Evolutionary conservation across 108 stramenopile species (phyloP).

Genomic region (Cyclotella atomus): DNA sequence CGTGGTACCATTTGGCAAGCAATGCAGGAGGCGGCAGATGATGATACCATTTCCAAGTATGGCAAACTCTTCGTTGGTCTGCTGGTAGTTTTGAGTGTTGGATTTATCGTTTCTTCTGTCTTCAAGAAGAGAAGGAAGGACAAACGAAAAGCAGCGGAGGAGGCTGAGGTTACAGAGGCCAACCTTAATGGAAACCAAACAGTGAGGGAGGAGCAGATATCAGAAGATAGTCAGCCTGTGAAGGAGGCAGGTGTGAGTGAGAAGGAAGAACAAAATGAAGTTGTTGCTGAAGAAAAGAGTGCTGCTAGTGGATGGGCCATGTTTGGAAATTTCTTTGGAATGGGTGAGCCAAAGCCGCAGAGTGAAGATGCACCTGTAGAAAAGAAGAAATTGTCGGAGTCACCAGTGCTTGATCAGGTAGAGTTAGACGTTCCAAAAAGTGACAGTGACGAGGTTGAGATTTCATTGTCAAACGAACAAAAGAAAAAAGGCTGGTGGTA

Average conservation of each 20-base stretch:
- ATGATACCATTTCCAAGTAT: conserved; percentile 28
- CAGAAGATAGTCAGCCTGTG: conserved; percentile 3
- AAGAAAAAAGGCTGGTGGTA: not conserved
- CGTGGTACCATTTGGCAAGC: conserved; percentile 19
- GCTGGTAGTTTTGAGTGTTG: conserved; percentile 30
- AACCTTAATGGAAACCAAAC: not conserved
- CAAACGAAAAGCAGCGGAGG: not conserved
- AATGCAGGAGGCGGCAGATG: conserved; percentile 1
- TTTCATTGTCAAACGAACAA: conserved; percentile 1
- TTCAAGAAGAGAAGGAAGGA: conserved; percentile 18
- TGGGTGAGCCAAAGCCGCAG: not conserved
- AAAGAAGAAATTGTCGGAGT: not conserved
- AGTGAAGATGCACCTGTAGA: not conserved
- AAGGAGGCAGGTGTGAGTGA: conserved; percentile 11
- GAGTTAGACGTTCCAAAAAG: conserved; percentile 13
- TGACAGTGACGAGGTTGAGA: conserved; percentile 24
- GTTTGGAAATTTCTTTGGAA: conserved; percentile 1
- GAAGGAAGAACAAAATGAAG: not conserved
- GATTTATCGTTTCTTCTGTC: conserved; percentile 18
- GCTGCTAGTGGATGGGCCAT: not conserved
- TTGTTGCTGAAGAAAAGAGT: conserved; percentile 2
- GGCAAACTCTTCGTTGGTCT: conserved; percentile 37
- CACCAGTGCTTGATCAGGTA: conserved; percentile 15
- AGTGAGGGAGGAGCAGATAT: conserved; percentile 17
- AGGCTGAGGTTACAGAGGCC: not conserved